Conservation (phyloP, 306 rosid species). For the Vigna angularis region DNA sequence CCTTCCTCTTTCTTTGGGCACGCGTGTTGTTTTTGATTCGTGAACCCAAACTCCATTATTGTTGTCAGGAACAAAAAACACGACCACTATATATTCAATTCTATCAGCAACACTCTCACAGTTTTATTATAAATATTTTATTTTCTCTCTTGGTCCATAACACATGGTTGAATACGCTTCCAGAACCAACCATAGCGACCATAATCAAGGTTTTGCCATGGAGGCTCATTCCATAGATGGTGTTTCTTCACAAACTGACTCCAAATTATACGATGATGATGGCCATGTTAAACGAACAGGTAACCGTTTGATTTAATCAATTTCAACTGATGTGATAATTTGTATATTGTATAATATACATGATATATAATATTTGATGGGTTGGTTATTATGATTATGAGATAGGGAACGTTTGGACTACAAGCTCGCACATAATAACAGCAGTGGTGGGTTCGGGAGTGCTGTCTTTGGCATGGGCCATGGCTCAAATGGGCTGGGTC, state of each 20-base stretch:
- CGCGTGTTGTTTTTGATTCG: background rate
- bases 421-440: slow-evolving; percentile 67
- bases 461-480: slow-evolving; percentile 66
- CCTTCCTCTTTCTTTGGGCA: background rate
- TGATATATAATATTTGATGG: background rate
- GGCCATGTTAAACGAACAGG: slow-evolving; percentile 59
- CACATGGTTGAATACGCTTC: slow-evolving; percentile 38
- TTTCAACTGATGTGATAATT: background rate
- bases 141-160: background rate
- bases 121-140: background rate
- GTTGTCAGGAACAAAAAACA: slow-evolving; percentile 1
- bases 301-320: background rate
- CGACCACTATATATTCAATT: background rate
- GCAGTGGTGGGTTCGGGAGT: slow-evolving; percentile 75
- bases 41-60: background rate
- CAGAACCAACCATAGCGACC: slow-evolving; percentile 9
- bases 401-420: slow-evolving; percentile 63
- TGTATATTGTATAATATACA: background rate
- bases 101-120: background rate
- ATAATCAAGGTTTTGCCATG: slow-evolving; percentile 30
- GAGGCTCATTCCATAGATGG: slow-evolving; percentile 28
- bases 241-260: background rate
- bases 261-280: slow-evolving; percentile 52
- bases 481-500: slow-evolving; percentile 69
- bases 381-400: background rate